Conservation (phyloP, 192 early-diverging fungal species). For the Pilaira anomala region DNA sequence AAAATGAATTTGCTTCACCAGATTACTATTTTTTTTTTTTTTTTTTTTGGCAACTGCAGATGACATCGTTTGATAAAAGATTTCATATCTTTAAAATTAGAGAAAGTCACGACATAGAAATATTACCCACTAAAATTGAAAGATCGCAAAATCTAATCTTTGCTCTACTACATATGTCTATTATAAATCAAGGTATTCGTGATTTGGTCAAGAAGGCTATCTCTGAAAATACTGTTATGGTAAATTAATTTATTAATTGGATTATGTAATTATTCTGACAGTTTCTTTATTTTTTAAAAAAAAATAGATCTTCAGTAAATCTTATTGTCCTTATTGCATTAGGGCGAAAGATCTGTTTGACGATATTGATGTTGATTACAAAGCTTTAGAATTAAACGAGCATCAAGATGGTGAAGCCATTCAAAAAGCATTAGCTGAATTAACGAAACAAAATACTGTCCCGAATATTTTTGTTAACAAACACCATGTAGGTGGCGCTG, state of each 20-base stretch:
- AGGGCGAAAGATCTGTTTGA: constrained; percentile 55
- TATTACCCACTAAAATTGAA: no score
- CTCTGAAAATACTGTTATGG: constrained; percentile 22
- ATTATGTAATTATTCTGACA: not conserved
- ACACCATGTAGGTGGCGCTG: constrained; percentile 64
- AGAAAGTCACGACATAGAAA: no score
- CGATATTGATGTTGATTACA: constrained; percentile 47
- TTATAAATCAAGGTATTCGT: constrained; percentile 4
- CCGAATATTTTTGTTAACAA: constrained; percentile 70
- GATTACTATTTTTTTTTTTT: no score
- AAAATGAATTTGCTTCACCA: no score
- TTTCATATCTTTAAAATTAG: no score
- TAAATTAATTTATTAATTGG: not conserved
- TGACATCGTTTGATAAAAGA: no score
- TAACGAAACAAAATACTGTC: constrained; percentile 62
- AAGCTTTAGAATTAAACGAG: constrained; percentile 60
- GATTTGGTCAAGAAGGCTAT: constrained; percentile 20
- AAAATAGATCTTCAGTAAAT: constrained; percentile 70
- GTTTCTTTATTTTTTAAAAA: not conserved
- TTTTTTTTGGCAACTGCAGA: no score
- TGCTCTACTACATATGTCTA: no score
- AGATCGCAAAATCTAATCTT: no score
- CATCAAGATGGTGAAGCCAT: constrained; percentile 52
- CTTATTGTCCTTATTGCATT: constrained; percentile 65
- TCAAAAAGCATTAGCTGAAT: constrained; percentile 38